These are phyloP conservation scores for Penicillium bovifimosum DNA, from an alignment of 495 filamentous ascomycete species.

Conservation along the genomic window DNA sequence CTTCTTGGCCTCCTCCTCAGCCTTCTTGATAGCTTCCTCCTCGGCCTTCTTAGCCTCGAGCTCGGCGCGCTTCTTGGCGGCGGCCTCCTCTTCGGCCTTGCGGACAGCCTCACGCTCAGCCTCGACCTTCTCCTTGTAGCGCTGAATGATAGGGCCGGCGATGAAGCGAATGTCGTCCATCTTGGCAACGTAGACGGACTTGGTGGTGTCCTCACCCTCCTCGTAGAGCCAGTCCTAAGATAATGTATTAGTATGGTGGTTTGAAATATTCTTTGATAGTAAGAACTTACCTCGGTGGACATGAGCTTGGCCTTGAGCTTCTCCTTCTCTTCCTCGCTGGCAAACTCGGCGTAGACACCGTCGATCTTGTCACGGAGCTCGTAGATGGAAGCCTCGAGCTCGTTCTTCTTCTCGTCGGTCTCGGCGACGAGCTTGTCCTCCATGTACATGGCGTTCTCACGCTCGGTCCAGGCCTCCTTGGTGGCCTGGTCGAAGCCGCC, in stretches of 20 bases:
- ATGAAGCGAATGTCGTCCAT: conserved; percentile 91
- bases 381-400: conserved; percentile 96
- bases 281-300: conserved; percentile 66
- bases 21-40: conserved; percentile 43
- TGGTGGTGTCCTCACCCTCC: conserved; percentile 91
- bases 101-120: conserved; percentile 74
- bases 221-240: conserved; percentile 95
- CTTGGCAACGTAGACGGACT: conserved; percentile 88
- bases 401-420: conserved; percentile 99
- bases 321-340: conserved; percentile 86
- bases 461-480: conserved; percentile 66
- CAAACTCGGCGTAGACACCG: conserved; percentile 80
- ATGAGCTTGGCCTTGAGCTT: conserved; percentile 77
- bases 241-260: conserved; percentile 13
- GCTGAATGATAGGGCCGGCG: conserved; percentile 86
- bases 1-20: conserved; percentile 35
- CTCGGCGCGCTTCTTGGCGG: conserved; percentile 72
- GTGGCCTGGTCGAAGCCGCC: conserved; percentile 63
- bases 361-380: conserved; percentile 91
- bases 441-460: conserved; percentile 87
- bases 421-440: conserved; percentile 98
- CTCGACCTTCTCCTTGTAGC: conserved; percentile 91
- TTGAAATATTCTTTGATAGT: neutral
- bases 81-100: conserved; percentile 74
- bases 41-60: conserved; percentile 56